Evolutionary conservation across 345 rosid genomes (phyloP).

Genomic region (Zanthoxylum bungeanum): DNA sequence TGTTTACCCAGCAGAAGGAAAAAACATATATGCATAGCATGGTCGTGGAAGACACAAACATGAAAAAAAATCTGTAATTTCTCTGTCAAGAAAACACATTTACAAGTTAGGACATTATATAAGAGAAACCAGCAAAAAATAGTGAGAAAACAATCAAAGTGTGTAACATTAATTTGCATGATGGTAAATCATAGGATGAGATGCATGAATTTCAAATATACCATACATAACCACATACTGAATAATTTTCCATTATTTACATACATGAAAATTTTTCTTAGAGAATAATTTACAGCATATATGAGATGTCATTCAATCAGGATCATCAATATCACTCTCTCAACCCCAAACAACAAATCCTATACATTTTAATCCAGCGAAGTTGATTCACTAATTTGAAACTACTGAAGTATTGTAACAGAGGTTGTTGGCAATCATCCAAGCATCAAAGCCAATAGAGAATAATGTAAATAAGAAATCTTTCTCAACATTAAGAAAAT

Average conservation of each 20-base stretch:
- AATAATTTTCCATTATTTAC: background rate
- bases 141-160: constrained; percentile 5
- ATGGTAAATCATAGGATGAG: background rate
- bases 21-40: constrained; percentile 78
- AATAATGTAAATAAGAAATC: background rate
- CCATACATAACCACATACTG: background rate
- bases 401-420: background rate
- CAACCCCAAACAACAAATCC: background rate
- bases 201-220: background rate
- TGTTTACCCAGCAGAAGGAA: constrained; percentile 70
- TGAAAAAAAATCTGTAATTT: constrained; percentile 91
- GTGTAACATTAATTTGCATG: background rate
- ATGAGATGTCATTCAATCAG: background rate
- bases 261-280: no score
- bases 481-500: background rate
- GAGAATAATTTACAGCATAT: no score
- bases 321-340: background rate
- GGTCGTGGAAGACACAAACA: constrained; percentile 89
- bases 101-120: constrained; percentile 20
- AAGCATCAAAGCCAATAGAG: background rate
- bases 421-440: background rate
- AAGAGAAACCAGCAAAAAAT: constrained; percentile 1
- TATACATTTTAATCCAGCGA: background rate
- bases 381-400: background rate
- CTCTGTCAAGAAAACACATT: constrained; percentile 51